Base-by-base conservation (phyloP, 768 basidiomycete genomes). In the Butyriboletus loyo region DNA sequence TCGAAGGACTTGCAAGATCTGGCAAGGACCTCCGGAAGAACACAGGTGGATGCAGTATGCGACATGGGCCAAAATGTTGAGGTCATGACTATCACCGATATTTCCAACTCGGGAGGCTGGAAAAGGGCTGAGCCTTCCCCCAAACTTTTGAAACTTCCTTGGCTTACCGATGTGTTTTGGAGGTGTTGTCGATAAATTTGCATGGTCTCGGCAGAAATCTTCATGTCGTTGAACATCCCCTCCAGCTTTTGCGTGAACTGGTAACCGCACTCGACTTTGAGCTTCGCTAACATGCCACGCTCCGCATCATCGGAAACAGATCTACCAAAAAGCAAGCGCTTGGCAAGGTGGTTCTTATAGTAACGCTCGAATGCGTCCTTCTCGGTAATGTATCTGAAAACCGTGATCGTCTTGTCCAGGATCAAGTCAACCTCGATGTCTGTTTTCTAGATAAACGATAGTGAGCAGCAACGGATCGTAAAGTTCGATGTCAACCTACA, bases 171-270 rank as follows among this genome's bases (percentile, higher is more conserved):
- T 3, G 74, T 81, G 57, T 77, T 81, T 41, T 76, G 75, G 25
- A 93, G 69, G 66, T 81, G 73, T 10, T 73, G 73, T 38, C 81
- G 80, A 67, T 93, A 99, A 5, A 80, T 82, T 32, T 80, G 75
- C 79, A 88, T 89, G 15, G 84, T 85, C 50, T 99, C 97, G 19
- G 75, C 71, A 6, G 92, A 96, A 27, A 95, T 68, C 62, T 85
- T 90, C 85, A 99, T 94, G 66, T 98, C 96, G 58, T 92, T 81
- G 82, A 99, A 97, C 96, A 99, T 99, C 52, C 95, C 95, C 70
- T 99, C 95, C 63, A 98, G 76, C 68, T 95, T 95, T 72, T 96
- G 92, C 1, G 97, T 98, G 70, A 98, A 99, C 66, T 96, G 92
- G 61, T 86, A 87, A 7, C 96, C 96, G 63, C 90, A 95, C 72